Base-by-base conservation (phyloP, 257 asterid species). In the Leptodermis oblonga region DNA sequence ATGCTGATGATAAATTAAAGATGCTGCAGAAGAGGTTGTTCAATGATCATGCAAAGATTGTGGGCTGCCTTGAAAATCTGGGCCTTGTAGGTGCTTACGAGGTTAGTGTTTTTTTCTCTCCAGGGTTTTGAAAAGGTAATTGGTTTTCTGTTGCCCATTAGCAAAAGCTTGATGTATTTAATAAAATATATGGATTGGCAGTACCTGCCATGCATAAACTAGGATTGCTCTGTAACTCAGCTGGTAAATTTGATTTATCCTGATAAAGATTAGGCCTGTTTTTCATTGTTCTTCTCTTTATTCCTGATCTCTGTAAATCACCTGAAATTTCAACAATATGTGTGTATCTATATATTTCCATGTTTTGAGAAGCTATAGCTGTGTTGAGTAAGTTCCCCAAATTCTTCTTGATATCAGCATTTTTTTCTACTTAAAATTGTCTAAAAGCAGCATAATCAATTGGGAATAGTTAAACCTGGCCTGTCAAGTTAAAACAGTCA, bases 11-110 rank as follows among this genome's bases (percentile, higher is more conserved):
- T 67, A 67, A 66, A 70, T 71, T 26, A 67, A 79, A 82, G 78
- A 63, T 31, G 30, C 61, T 87, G 77, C 81, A 62, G 78, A 85
- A 82, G 72, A 87, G 81, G 79, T 68, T 85, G 74, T 74, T 84
- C 54, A 70, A 69, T 43, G 86, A 80, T 74, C 83, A 79, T 82
- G 77, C 79, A 22, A 76, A 78, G 58, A 85, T 89, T 75, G 34
- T 81, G 74, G 83, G 79, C 71, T 86, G 95, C 90, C 90, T 92
- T 48, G 87, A 87, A 41, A 86, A 83, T 87, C 94, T 92, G 46
- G 98, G 98, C 69, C 83, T 88, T 70, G 17, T 87, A 51, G 85
- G 96, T 82, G 92, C 90, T 45, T 79, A 77, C 72, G 98, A 92
- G 95, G 98, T 92, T 80, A 28, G 77, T 62, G 49, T 42, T 14